phyloP scores from a whole-genome alignment of 768 basidiomycete species.

The Tulasnella sp. region DNA sequence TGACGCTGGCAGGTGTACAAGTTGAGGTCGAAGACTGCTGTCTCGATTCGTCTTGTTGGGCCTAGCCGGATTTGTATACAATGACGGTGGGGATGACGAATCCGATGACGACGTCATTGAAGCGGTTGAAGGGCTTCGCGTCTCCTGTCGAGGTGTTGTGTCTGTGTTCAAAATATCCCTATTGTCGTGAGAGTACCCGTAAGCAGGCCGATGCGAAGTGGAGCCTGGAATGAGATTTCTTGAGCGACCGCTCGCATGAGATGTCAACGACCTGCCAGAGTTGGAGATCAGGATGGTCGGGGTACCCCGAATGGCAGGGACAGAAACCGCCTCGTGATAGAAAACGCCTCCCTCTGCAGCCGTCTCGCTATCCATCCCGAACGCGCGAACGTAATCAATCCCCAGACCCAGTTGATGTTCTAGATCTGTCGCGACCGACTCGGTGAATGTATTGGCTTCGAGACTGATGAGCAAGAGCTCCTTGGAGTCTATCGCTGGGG shows the following conservation, averaged over 20 bases:
- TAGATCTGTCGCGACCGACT: not conserved
- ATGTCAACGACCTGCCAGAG: not conserved
- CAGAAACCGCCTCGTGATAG: not conserved
- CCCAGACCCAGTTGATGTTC: constrained; percentile 3
- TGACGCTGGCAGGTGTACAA: too few species aligned
- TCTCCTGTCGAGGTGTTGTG: not conserved
- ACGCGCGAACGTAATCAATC: constrained; percentile 3
- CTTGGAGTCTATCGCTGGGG: too few species aligned
- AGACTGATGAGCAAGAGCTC: too few species aligned
- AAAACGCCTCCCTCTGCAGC: not conserved
- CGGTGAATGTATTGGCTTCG: not conserved
- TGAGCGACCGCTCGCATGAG: not conserved
- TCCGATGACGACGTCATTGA: not conserved
- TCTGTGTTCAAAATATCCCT: too few species aligned
- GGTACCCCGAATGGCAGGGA: not conserved
- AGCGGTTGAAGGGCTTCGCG: not conserved
- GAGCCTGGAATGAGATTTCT: not conserved
- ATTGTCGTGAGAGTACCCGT: not conserved
- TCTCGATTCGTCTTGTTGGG: too few species aligned
- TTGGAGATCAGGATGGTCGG: not conserved
- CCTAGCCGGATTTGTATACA: too few species aligned
- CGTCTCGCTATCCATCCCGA: constrained; percentile 2
- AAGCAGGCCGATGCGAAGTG: not conserved
- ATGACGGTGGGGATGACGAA: too few species aligned
- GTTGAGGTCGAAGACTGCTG: too few species aligned